Evolutionary conservation across 2,329 filamentous ascomycete genomes (phyloP), one percentile per base, ranked within the genome.

Genomic region (Trichoderma brevicompactum): DNA sequence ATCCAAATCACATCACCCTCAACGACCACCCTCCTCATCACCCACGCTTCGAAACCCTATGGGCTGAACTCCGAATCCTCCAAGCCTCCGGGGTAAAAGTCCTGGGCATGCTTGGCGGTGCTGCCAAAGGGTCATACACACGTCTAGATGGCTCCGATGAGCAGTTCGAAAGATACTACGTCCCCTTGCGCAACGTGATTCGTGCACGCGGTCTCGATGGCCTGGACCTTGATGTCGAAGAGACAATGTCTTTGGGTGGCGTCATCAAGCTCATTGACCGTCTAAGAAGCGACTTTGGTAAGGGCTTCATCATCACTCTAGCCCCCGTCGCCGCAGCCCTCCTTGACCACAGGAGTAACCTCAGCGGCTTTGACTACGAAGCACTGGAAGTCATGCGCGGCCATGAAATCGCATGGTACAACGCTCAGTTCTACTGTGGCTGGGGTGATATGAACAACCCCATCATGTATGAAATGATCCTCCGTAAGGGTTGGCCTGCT

Each of bases 361-460:
- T 96, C 3, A 93, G 89, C 66, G 94, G 93, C 0, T 97, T 97
- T 76, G 85, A 87, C 74, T 97, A 97, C 76, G 82, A 87, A 50
- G 81, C 87, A 10, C 83, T 97, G 2, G 92, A 96, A 74, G 81
- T 83, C 10, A 83, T 86, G 75, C 82, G 86, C 6, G 89, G 89
- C 0, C 77, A 76, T 15, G 83, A 89, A 49, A 90, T 97, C 34
- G 83, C 84, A 2, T 97, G 92, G 87, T 97, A 97, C 76, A 97
- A 97, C 74, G 84, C 89, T 6, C 94, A 97, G 74, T 96, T 97
- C 77, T 97, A 97, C 82, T 95, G 91, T 73, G 92, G 92, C 1
- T 97, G 92, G 89, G 92, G 92, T 8, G 81, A 83, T 69, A 78
- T 83, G 66, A 75, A 72, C 52, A 80, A 72, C 34, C 77, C 83